Evolutionary conservation across 2,329 filamentous ascomycete species (phyloP).

Genomic region (Didymella sp.): DNA sequence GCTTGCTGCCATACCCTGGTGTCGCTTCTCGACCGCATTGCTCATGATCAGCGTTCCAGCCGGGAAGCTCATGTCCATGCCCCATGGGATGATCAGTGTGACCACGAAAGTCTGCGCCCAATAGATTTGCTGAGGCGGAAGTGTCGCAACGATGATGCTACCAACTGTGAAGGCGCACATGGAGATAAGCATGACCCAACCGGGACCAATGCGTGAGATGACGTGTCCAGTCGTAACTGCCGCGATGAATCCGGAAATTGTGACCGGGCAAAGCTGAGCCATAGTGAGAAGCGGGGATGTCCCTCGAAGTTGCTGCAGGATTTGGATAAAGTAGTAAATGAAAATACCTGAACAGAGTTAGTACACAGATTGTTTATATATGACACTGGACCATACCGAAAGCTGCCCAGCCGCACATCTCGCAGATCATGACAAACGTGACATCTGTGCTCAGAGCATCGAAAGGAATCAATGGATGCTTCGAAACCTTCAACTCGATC

Average conservation of each 20-base stretch:
- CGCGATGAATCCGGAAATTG: slow-evolving; percentile 41
- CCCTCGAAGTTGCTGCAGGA: slow-evolving; percentile 35
- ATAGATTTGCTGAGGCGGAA: slow-evolving; percentile 52
- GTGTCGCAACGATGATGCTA: slow-evolving; percentile 50
- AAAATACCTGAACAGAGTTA: slow-evolving; percentile 29
- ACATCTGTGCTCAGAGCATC: slow-evolving; percentile 57
- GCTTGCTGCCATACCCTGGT: slow-evolving; percentile 53
- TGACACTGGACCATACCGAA: slow-evolving; percentile 35
- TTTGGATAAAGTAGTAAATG: slow-evolving; percentile 44
- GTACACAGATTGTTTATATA: not conserved
- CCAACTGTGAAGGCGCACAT: slow-evolving; percentile 46
- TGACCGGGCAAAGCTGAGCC: slow-evolving; percentile 38
- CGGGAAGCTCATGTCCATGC: slow-evolving; percentile 54
- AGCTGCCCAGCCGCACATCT: slow-evolving; percentile 54
- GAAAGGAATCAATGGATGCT: slow-evolving; percentile 65
- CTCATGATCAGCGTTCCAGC: slow-evolving; percentile 51
- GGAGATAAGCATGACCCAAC: slow-evolving; percentile 43
- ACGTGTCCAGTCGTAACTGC: slow-evolving; percentile 41
- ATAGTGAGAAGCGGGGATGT: slow-evolving; percentile 37
- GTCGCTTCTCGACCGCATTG: slow-evolving; percentile 47
- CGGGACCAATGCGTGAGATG: slow-evolving; percentile 38
- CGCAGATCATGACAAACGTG: slow-evolving; percentile 63
- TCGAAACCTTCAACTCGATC: slow-evolving; percentile 55
- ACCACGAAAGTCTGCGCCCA: slow-evolving; percentile 51
- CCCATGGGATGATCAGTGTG: slow-evolving; percentile 46